Conservation (phyloP, 1,284 basidiomycete species). For the Irpex lacteus region DNA sequence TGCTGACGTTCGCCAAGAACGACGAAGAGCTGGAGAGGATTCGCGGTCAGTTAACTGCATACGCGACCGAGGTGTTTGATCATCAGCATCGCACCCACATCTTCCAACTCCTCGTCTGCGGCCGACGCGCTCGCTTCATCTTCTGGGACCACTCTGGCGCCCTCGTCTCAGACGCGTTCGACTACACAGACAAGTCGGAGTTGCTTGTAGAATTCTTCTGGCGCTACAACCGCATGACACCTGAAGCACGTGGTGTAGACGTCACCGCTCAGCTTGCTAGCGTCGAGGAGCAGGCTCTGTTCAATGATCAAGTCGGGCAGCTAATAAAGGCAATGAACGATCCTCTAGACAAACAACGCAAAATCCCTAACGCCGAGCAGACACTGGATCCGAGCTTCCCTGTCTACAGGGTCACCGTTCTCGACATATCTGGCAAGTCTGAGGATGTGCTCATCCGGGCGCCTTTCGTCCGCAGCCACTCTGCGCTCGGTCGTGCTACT, state of each 20-base stretch:
- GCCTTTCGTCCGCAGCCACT: neutral
- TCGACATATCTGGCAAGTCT: neutral
- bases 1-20: neutral
- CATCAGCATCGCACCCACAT: neutral
- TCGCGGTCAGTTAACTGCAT: neutral
- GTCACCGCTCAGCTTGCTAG: neutral
- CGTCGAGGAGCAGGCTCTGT: neutral
- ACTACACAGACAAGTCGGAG: neutral
- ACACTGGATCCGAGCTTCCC: neutral
- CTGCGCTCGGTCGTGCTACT: neutral
- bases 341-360: neutral
- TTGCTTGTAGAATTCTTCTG: neutral
- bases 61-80: neutral
- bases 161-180: neutral
- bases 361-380: neutral
- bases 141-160: neutral
- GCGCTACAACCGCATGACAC: neutral
- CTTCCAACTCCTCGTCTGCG: neutral
- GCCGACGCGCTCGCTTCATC: neutral
- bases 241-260: neutral
- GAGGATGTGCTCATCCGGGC: neutral
- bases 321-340: neutral
- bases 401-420: neutral
- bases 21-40: neutral
- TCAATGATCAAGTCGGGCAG: neutral